Evolutionary conservation across 495 filamentous ascomycete species (phyloP).

Genomic region (Apodospora peruviana): DNA sequence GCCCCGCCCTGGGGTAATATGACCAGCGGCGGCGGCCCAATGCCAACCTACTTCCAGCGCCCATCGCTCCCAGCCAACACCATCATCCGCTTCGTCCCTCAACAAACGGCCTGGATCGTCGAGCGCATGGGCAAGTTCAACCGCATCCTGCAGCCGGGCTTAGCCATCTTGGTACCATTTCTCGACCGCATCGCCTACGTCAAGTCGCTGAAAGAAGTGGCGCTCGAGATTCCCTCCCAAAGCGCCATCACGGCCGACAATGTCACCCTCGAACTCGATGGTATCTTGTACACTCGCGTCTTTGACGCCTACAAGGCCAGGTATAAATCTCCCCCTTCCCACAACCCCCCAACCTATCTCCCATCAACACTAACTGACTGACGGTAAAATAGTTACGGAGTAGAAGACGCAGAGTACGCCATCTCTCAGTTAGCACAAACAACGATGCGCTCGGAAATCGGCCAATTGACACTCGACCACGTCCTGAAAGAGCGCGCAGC

Average conservation of each 20-base stretch:
- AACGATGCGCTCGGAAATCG: slow-evolving; percentile 97
- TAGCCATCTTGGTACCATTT: slow-evolving; percentile 85
- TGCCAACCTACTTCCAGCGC: slow-evolving; percentile 52
- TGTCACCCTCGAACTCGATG: slow-evolving; percentile 92
- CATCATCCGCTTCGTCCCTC: slow-evolving; percentile 91
- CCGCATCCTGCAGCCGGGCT: slow-evolving; percentile 82
- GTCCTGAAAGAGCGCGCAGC: slow-evolving; percentile 93
- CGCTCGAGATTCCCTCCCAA: slow-evolving; percentile 90
- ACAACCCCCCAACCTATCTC: neutral
- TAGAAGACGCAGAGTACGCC: slow-evolving; percentile 97
- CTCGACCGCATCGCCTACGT: slow-evolving; percentile 96
- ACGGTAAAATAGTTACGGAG: slow-evolving; percentile 66
- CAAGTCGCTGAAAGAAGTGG: slow-evolving; percentile 91
- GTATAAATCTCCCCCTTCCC: slow-evolving; percentile 35
- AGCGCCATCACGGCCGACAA: slow-evolving; percentile 98
- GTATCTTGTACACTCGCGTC: slow-evolving; percentile 88
- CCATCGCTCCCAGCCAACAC: slow-evolving; percentile 81
- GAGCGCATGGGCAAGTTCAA: slow-evolving; percentile 98
- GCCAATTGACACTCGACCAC: slow-evolving; percentile 92
- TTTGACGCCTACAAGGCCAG: slow-evolving; percentile 97
- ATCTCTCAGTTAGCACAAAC: slow-evolving; percentile 97
- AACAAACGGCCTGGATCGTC: slow-evolving; percentile 99
- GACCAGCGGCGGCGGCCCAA: slow-evolving; percentile 26
- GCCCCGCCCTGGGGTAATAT: slow-evolving; percentile 13
- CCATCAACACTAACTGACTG: slow-evolving; percentile 8